phyloP scores from a whole-genome alignment of 306 rosid genomes.

The Inga laurina region DNA sequence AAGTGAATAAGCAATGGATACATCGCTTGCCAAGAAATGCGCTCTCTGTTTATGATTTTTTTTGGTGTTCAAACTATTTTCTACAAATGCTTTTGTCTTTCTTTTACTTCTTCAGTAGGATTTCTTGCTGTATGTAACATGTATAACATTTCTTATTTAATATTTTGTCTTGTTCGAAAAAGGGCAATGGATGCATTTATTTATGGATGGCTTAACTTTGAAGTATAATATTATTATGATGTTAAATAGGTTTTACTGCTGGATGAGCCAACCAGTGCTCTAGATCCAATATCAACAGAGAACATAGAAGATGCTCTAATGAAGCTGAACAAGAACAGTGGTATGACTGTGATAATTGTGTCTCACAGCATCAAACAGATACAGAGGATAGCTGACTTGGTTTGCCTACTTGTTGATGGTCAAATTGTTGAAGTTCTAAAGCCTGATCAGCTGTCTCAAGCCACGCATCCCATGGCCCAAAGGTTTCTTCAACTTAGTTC shows the following conservation, averaged over 20 bases:
- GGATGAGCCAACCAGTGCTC: slow-evolving; percentile 94
- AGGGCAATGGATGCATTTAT: too few species aligned
- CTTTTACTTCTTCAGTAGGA: too few species aligned
- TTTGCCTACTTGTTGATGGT: slow-evolving; percentile 82
- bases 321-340: slow-evolving; percentile 75
- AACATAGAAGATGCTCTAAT: slow-evolving; percentile 76
- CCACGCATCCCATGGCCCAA: slow-evolving; percentile 86
- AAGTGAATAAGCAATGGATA: not conserved
- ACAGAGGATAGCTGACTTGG: slow-evolving; percentile 83
- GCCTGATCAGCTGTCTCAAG: slow-evolving; percentile 68
- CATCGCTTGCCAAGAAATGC: too few species aligned
- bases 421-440: slow-evolving; percentile 73
- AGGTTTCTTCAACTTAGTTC: slow-evolving; percentile 82
- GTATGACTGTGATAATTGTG: slow-evolving; percentile 76
- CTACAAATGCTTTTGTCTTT: too few species aligned
- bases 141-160: too few species aligned
- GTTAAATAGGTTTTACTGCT: slow-evolving; percentile 70
- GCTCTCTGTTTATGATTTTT: too few species aligned
- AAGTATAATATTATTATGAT: not conserved
- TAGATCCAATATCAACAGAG: slow-evolving; percentile 91
- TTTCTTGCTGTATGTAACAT: too few species aligned
- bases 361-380: slow-evolving; percentile 92
- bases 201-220: not conserved
- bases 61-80: too few species aligned
- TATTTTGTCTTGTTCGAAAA: too few species aligned